These are phyloP conservation scores for Beauveria rudraprayagi DNA, from an alignment of 2,329 filamentous ascomycete species.

Conservation along the genomic window DNA sequence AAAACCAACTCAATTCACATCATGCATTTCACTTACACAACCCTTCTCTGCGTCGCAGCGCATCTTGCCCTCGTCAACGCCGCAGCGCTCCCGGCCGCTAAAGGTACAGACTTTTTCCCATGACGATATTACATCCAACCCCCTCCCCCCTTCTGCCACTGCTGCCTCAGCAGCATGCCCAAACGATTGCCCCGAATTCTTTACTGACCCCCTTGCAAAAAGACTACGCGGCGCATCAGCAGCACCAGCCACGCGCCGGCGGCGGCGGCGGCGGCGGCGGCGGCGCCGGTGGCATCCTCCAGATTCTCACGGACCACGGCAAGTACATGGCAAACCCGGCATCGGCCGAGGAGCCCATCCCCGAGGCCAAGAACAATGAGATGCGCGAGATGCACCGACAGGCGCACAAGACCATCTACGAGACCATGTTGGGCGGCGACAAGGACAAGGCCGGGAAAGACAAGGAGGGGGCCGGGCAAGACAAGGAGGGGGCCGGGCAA, in stretches of 20 bases:
- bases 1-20: background rate
- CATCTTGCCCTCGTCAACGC: background rate
- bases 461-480: background rate
- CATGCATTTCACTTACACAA: background rate
- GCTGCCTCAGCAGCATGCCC: too few relatives aligned
- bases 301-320: conserved; percentile 8
- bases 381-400: conserved; percentile 7
- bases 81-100: background rate
- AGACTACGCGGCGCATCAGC: background rate
- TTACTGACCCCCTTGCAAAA: too few relatives aligned
- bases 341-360: background rate
- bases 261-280: background rate
- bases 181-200: too few relatives aligned
- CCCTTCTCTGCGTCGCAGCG: background rate
- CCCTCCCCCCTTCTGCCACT: background rate
- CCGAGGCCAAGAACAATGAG: conserved; percentile 1
- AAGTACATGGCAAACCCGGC: background rate
- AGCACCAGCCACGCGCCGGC: background rate
- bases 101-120: background rate
- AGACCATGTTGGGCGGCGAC: background rate
- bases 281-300: background rate
- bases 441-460: background rate
- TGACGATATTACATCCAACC: too few relatives aligned
- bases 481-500: background rate
- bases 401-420: background rate